A percentile compares a stretch with the other conserved stretches of the same genome.
Conservation (phyloP, 495 filamentous ascomycete genomes). For the Penicillium canescens region DNA sequence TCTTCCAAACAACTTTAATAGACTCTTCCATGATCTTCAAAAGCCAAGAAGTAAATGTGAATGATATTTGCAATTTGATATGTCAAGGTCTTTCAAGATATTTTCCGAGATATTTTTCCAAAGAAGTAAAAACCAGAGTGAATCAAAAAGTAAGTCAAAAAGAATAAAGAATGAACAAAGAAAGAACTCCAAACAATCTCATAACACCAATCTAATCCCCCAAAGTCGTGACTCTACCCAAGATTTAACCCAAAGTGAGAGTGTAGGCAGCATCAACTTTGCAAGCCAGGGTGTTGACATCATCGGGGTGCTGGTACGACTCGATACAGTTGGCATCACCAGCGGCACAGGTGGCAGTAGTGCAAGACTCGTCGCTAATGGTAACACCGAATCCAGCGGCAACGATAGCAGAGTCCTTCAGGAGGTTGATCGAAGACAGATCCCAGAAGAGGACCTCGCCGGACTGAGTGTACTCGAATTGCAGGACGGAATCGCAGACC, state of each 20-base stretch:
- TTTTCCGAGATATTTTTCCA: too few relatives aligned
- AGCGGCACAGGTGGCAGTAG: slow-evolving; percentile 28
- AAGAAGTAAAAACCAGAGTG: too few relatives aligned
- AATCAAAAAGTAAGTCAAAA: too few relatives aligned
- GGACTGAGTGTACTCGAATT: slow-evolving; percentile 47
- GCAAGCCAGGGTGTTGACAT: slow-evolving; percentile 31
- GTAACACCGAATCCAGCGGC: slow-evolving; percentile 35
- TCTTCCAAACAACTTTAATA: too few relatives aligned
- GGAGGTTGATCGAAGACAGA: slow-evolving; percentile 43
- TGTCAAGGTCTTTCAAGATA: too few relatives aligned
- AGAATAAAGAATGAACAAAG: not conserved
- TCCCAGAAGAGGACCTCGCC: slow-evolving; percentile 46
- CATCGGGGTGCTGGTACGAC: slow-evolving; percentile 36
- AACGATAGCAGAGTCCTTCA: slow-evolving; percentile 29
- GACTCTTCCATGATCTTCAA: too few relatives aligned
- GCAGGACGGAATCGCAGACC: slow-evolving; percentile 28
- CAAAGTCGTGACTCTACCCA: not conserved
- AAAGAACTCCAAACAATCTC: not conserved
- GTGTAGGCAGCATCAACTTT: slow-evolving; percentile 17
- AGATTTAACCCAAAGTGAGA: slow-evolving; percentile 23
- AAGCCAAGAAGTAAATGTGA: too few relatives aligned
- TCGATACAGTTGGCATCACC: slow-evolving; percentile 34
- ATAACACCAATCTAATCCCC: not conserved
- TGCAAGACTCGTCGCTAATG: slow-evolving; percentile 28
- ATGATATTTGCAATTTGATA: too few relatives aligned